Evolutionary conservation across 2,329 filamentous ascomycete genomes (phyloP).

Genomic region (Pseudogymnoascus sp.): DNA sequence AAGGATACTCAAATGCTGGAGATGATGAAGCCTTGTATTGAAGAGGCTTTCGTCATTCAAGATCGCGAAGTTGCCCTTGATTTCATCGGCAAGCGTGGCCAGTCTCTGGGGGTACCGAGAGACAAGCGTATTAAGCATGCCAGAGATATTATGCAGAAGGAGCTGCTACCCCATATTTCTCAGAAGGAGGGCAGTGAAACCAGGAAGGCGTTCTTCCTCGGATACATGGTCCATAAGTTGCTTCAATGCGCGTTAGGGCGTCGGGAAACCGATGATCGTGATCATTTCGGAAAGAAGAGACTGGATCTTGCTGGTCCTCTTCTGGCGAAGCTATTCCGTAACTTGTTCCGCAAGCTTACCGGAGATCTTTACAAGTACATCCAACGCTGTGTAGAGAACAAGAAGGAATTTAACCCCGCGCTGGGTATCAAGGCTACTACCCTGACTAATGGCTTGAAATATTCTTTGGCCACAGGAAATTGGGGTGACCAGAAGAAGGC

Average conservation of each 20-base stretch:
- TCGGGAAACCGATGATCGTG: conserved; percentile 90
- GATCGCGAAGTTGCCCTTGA: conserved; percentile 90
- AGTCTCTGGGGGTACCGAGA: conserved; percentile 62
- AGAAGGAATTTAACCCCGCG: conserved; percentile 80
- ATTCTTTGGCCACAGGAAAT: conserved; percentile 93
- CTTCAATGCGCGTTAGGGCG: conserved; percentile 88
- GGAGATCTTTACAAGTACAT: conserved; percentile 86
- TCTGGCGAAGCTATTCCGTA: conserved; percentile 91
- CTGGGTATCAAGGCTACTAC: conserved; percentile 87
- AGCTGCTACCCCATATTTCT: conserved; percentile 92
- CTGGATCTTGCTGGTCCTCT: conserved; percentile 90
- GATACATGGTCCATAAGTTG: conserved; percentile 97
- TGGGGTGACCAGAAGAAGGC: conserved; percentile 99
- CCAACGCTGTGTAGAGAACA: conserved; percentile 82
- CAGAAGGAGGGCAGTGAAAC: conserved; percentile 92
- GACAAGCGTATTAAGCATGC: conserved; percentile 90
- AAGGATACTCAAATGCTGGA: conserved; percentile 96
- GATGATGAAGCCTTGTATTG: conserved; percentile 93
- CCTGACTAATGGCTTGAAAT: conserved; percentile 88
- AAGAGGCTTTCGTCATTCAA: conserved; percentile 93
- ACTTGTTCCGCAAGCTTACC: conserved; percentile 82
- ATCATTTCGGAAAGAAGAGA: conserved; percentile 98
- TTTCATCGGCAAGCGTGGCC: conserved; percentile 88
- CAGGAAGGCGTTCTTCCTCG: conserved; percentile 92
- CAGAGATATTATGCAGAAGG: conserved; percentile 91